phyloP scores from a whole-genome alignment of 2,329 filamentous ascomycete genomes.

The Penicillium sp. region DNA sequence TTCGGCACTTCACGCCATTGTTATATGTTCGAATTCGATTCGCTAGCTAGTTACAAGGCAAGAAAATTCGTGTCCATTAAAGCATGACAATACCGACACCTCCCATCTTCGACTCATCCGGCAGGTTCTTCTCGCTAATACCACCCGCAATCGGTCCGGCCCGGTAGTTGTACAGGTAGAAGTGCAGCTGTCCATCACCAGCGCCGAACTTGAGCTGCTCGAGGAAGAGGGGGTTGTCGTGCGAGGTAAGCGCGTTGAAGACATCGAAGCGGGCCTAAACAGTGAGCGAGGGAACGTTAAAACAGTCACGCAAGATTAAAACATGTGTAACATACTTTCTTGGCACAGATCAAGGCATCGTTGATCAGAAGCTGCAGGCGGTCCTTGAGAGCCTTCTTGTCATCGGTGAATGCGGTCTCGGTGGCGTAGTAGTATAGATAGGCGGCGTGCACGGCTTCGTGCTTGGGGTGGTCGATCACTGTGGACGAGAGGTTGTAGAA shows the following conservation, averaged over 20 bases:
- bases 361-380: slow-evolving; percentile 78
- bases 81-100: slow-evolving; percentile 89
- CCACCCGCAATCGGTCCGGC: slow-evolving; percentile 83
- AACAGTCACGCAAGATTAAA: neutral
- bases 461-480: slow-evolving; percentile 78
- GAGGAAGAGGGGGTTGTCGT: slow-evolving; percentile 93
- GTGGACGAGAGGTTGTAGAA: slow-evolving; percentile 96
- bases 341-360: slow-evolving; percentile 85
- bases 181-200: slow-evolving; percentile 92
- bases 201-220: slow-evolving; percentile 92
- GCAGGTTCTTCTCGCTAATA: slow-evolving; percentile 73
- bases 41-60: slow-evolving; percentile 8
- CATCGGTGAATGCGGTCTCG: slow-evolving; percentile 67
- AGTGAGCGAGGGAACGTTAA: slow-evolving; percentile 1
- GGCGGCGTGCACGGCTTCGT: slow-evolving; percentile 79
- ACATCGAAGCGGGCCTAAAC: slow-evolving; percentile 77
- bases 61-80: slow-evolving; percentile 38
- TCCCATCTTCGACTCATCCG: slow-evolving; percentile 76
- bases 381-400: slow-evolving; percentile 66
- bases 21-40: neutral
- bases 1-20: neutral
- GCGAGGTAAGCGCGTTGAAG: slow-evolving; percentile 89
- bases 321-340: slow-evolving; percentile 55
- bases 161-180: slow-evolving; percentile 97
- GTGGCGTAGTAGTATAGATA: slow-evolving; percentile 98